phyloP scores from a whole-genome alignment of 805 yeast genomes.

The Grigorovia jiainica region DNA sequence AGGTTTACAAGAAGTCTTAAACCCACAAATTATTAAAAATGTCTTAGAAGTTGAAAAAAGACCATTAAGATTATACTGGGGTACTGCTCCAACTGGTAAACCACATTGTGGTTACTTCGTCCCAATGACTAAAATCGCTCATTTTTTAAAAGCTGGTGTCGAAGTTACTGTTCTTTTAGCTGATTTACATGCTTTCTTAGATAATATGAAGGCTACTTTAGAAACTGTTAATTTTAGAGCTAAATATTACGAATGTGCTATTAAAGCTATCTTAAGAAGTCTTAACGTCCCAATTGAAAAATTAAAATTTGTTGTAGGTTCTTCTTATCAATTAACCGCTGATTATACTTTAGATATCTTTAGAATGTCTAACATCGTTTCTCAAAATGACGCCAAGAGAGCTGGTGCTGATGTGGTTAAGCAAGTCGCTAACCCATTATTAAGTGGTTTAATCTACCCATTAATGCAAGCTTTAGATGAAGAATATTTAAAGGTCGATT shows the following conservation, averaged over 20 bases:
- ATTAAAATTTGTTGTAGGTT: conserved; percentile 75
- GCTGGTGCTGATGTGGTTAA: conserved; percentile 99
- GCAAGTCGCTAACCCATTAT: conserved; percentile 88
- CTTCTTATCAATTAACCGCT: conserved; percentile 72
- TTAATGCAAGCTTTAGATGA: conserved; percentile 98
- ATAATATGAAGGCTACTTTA: conserved; percentile 96
- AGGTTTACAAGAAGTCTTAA: conserved; percentile 84
- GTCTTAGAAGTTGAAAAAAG: conserved; percentile 73
- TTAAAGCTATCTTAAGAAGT: conserved; percentile 76
- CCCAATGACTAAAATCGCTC: conserved; percentile 93
- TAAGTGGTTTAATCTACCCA: conserved; percentile 92
- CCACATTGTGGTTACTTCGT: conserved; percentile 99
- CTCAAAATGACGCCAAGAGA: conserved; percentile 94
- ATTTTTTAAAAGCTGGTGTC: conserved; percentile 91
- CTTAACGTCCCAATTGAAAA: conserved; percentile 89
- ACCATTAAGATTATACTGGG: conserved; percentile 90
- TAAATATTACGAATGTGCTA: conserved; percentile 72
- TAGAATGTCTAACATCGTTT: conserved; percentile 71
- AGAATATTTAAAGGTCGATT: conserved; percentile 78
- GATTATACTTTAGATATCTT: conserved; percentile 86
- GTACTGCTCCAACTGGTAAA: conserved; percentile 98
- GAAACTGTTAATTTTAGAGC: conserved; percentile 87
- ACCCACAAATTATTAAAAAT: conserved; percentile 77
- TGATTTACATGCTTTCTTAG: conserved; percentile 92
- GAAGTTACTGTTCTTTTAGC: conserved; percentile 88